These are phyloP conservation scores for Hortaea werneckii DNA, from an alignment of 2,329 filamentous ascomycete genomes.

Conservation along the genomic window DNA sequence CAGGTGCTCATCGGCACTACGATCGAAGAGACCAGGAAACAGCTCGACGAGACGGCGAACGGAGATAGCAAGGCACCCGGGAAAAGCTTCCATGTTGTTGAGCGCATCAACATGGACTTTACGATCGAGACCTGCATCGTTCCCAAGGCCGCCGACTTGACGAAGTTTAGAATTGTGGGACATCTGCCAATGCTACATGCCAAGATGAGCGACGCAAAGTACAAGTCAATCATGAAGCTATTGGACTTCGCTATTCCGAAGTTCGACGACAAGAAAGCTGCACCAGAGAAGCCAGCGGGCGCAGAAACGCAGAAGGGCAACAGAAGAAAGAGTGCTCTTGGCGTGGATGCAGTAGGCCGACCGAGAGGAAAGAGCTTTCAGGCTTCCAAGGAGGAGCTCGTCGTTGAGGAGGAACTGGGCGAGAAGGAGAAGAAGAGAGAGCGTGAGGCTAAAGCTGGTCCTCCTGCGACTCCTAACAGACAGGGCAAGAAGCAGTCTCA, in stretches of 20 bases:
- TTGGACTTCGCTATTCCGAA: slow-evolving; percentile 92
- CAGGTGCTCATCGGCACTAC: slow-evolving; percentile 93
- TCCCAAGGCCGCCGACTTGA: slow-evolving; percentile 88
- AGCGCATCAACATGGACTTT: slow-evolving; percentile 96
- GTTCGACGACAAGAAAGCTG: slow-evolving; percentile 41
- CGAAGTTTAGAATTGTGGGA: slow-evolving; percentile 82
- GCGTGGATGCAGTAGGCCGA: slow-evolving; percentile 37
- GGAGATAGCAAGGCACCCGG: slow-evolving; percentile 41
- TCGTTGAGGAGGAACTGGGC: slow-evolving; percentile 54
- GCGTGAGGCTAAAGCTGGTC: slow-evolving; percentile 5
- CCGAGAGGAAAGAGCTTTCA: slow-evolving; percentile 63
- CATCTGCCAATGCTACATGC: slow-evolving; percentile 87
- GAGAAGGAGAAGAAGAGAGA: slow-evolving; percentile 45
- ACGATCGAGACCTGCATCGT: slow-evolving; percentile 92
- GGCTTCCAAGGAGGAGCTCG: slow-evolving; percentile 60
- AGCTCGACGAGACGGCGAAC: slow-evolving; percentile 52
- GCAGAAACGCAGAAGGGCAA: slow-evolving; percentile 29
- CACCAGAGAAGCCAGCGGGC: slow-evolving; percentile 4
- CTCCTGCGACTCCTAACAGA: slow-evolving; percentile 1
- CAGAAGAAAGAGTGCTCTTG: slow-evolving; percentile 12
- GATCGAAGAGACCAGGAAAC: slow-evolving; percentile 77
- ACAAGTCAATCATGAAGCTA: slow-evolving; percentile 91
- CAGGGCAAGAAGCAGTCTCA: slow-evolving; percentile 38
- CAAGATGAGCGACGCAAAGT: slow-evolving; percentile 86
- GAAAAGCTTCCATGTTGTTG: slow-evolving; percentile 77